These are phyloP conservation scores for Aureobasidium sp. DNA, from an alignment of 2,329 filamentous ascomycete species.

Conservation along the genomic window DNA sequence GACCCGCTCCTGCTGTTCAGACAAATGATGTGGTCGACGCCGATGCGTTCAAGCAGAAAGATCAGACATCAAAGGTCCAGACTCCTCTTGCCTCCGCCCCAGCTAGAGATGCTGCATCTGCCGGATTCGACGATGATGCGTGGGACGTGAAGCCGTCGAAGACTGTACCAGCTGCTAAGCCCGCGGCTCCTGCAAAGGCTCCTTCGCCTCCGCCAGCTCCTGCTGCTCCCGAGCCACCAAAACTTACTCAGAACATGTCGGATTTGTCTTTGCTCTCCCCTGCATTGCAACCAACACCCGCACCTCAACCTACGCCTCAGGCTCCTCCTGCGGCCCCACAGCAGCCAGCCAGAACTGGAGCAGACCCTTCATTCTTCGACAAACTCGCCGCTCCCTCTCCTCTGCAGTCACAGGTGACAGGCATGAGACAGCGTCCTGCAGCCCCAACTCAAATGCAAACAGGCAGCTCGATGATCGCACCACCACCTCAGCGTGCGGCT, in stretches of 20 bases:
- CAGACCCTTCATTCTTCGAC: constrained; percentile 40
- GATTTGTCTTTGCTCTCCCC: constrained; percentile 57
- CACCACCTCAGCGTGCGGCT: constrained; percentile 70
- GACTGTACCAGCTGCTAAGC: constrained; percentile 32
- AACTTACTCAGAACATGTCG: constrained; percentile 61
- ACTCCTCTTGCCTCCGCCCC: constrained; percentile 43
- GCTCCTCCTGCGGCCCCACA: constrained; percentile 30
- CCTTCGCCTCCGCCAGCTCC: constrained; percentile 26
- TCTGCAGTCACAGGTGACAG: constrained; percentile 27
- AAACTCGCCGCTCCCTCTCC: constrained; percentile 34
- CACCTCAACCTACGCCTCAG: constrained; percentile 34
- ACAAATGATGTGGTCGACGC: constrained; percentile 79
- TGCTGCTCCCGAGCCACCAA: constrained; percentile 35
- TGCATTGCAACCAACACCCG: constrained; percentile 48
- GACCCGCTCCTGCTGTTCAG: constrained; percentile 78
- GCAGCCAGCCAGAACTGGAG: constrained; percentile 26
- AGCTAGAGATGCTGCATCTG: constrained; percentile 37
- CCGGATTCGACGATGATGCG: constrained; percentile 89
- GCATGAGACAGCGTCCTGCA: constrained; percentile 18
- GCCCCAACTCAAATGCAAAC: constrained; percentile 18
- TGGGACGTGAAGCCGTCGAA: constrained; percentile 89
- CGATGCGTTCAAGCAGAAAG: constrained; percentile 67
- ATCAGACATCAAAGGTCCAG: constrained; percentile 36
- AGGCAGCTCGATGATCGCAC: constrained; percentile 56
- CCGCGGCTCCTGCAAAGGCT: constrained; percentile 23